Base-by-base conservation (phyloP, 768 basidiomycete species). In the Rubroboletus satanas region DNA sequence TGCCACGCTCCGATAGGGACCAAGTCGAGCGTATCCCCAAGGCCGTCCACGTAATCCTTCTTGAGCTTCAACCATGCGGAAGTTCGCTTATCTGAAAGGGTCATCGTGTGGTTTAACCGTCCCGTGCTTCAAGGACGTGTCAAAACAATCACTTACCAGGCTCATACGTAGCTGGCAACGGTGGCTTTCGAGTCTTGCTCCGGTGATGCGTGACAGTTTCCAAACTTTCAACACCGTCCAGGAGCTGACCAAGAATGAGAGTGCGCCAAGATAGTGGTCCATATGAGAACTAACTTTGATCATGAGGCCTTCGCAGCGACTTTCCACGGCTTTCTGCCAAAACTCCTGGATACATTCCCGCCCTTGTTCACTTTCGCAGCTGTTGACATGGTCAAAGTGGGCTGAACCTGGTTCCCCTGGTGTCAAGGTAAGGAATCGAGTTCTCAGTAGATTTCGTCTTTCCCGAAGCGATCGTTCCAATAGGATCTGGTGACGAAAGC, bases 291-390 rank as follows among this genome's bases (percentile, higher is more conserved):
- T 28, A 41, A 85, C 88, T 73, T 97, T 97, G 64, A 96, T 80
- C 93, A 97, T 95, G 58, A 96, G 74, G n/a, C 94, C 94, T 70
- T 97, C 94, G 52, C 87, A 90, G 51, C 84, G 83, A 65, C 85
- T 85, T 65, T 83, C 82, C 23, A 93, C 78, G 3, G 90, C 86
- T 54, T 77, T 77, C 63, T 82, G 73, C 82, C 92, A 91, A 69
- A 96, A 96, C 6, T 74, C 78, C 67, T 88, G 80, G 7, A 96
- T 77, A 12, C 69, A 76, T n/a, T 78, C 79, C 52, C 79, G 76
- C 14, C 84, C 88, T 41, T 76, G 75, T 36, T 78, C 75, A 62
- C 88, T 87, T 58, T 85, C 83, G 55, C 83, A 81, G 54, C 80
- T 87, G 60, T 85, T 80, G 32, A 94, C 90, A 64, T 91, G 90